Base-by-base conservation (phyloP, 148 eudicot genomes). In the Rhododendron ovatum region DNA sequence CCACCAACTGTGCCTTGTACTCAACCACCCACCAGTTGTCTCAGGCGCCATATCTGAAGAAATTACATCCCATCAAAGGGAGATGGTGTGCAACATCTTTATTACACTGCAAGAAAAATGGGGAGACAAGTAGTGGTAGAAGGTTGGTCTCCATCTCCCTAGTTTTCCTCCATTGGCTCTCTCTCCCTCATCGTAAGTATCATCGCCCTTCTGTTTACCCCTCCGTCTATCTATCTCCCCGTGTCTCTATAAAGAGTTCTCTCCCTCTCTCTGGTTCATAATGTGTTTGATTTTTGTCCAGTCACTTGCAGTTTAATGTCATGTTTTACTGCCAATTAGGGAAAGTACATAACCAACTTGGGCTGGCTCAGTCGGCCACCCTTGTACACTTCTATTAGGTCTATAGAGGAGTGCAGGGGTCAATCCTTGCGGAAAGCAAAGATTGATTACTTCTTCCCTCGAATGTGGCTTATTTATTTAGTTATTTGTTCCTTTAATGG, bases 141-240 rank as follows among this genome's bases (percentile, higher is more conserved):
- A 74, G 78, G 45, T 37, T 74, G 78, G 45, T 74, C 78, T 74
- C 78, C 45, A 74, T 74, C 78, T 74, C 78, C 78, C 45, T 74
- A 15, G 78, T 33, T 74, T 74, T 74, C 78, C 47, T 74, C 78
- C 78, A 33, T 17, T 74, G 78, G 10, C 45, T 74, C 22, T 74
- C 78, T 37, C 17, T 37, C n/a, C 78, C 45, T 33, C 78, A 17
- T 14, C 3, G 78, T 74, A 74, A 33, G 78, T 69, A 69, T 63
- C 28, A 5, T 69, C 37, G 37, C 75, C 47, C 45, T 74, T 20
- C 39, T 15, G 9, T 73, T 4, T 30, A 73, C 20, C 75, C 22
- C 51, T 48, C 51, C 51, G 51, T 41, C 8, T 41, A 41, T 48
- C 2, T 48, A 48, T 48, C 51, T 48, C 13, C 51, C 51, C 51